These are phyloP conservation scores for Nasturtium officinale DNA, from an alignment of 345 rosid genomes.

Conservation along the genomic window DNA sequence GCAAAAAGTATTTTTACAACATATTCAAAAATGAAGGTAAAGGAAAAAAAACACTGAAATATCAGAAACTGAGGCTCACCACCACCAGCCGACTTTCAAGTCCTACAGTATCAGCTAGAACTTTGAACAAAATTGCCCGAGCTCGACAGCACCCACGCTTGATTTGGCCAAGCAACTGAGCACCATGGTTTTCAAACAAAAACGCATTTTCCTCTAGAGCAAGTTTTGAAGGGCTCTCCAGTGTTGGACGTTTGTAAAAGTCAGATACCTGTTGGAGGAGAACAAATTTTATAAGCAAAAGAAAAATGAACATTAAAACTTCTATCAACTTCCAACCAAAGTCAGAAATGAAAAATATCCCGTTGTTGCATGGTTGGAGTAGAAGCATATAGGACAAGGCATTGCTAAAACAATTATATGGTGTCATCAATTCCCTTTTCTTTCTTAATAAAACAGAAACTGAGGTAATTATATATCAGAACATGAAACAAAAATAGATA, in stretches of 20 bases:
- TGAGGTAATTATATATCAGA: not conserved
- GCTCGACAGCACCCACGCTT: constrained; percentile 89
- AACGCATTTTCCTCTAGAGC: constrained; percentile 67
- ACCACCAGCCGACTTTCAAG: constrained; percentile 88
- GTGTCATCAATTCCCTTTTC: not conserved
- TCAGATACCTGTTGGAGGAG: constrained; percentile 68
- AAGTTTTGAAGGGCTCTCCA: constrained; percentile 89
- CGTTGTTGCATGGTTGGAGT: not conserved
- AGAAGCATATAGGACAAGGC: constrained; percentile 2
- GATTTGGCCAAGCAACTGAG: constrained; percentile 94
- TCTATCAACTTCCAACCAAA: constrained; percentile 15
- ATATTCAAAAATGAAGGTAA: not conserved
- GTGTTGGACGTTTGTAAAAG: constrained; percentile 73
- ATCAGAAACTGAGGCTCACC: constrained; percentile 63
- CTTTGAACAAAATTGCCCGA: constrained; percentile 92
- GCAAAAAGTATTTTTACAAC: not conserved
- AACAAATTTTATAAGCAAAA: not conserved
- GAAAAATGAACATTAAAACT: not conserved
- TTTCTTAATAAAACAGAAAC: not conserved
- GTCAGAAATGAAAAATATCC: not conserved
- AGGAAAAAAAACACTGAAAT: not conserved
- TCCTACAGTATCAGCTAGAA: constrained; percentile 91
- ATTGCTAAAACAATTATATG: constrained; percentile 3
- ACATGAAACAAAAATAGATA: not conserved
- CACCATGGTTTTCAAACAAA: constrained; percentile 71